phyloP scores from a whole-genome alignment of 148 eudicot genomes.

The Suaeda aralocaspica region DNA sequence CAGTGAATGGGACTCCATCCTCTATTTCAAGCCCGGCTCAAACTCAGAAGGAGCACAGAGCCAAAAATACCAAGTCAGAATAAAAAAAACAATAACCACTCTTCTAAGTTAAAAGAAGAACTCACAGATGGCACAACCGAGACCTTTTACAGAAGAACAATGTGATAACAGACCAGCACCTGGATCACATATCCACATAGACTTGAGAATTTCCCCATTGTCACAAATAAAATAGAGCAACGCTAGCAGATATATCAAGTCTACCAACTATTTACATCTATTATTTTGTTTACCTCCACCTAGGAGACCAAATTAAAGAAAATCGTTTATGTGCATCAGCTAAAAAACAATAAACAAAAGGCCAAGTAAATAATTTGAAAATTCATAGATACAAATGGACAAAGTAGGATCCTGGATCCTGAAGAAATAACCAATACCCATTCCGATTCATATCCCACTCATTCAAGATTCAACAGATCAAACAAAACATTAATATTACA shows the following conservation, averaged over 20 bases:
- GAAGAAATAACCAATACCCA: not conserved
- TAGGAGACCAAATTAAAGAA: not conserved
- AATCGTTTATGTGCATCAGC: conserved; percentile 6
- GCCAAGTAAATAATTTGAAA: not conserved
- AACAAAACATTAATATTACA: not conserved
- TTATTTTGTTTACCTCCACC: conserved; percentile 2
- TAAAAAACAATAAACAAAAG: too few species aligned
- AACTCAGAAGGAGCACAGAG: conserved; percentile 10
- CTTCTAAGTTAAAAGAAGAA: conserved; percentile 63
- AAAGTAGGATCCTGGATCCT: not conserved
- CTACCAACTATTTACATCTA: not conserved
- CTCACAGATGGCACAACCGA: conserved; percentile 80
- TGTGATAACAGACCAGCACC: conserved; percentile 73
- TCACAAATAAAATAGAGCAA: conserved; percentile 15
- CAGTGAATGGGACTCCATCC: conserved; percentile 11
- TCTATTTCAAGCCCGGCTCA: conserved; percentile 10
- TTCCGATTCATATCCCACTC: not conserved
- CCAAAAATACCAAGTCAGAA: conserved; percentile 23
- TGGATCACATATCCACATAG: conserved; percentile 51
- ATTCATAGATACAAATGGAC: not conserved
- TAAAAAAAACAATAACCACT: conserved; percentile 36
- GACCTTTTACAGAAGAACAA: conserved; percentile 72
- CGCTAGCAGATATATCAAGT: not conserved
- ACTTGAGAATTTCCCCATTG: conserved; percentile 25
- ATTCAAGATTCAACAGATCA: not conserved